Conservation (phyloP, 331 rosid species). For the Malus hybrid region DNA sequence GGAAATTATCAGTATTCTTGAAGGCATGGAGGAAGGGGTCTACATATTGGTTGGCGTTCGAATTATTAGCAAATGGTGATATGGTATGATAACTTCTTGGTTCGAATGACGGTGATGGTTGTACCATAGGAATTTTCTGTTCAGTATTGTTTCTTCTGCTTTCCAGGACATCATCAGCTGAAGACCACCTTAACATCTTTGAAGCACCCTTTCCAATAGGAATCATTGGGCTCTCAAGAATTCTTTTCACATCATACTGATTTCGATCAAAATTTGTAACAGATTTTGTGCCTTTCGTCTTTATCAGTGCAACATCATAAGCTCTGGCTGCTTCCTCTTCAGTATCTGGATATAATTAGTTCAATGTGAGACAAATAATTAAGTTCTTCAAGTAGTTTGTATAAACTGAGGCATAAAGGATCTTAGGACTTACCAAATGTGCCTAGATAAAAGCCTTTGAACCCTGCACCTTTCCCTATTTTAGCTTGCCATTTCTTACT, state of each 20-base stretch:
- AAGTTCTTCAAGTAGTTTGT: background rate
- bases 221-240: background rate
- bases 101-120: background rate
- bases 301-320: constrained; percentile 24
- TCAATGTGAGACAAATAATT: background rate
- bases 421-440: constrained; percentile 19
- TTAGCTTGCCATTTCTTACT: constrained; percentile 25
- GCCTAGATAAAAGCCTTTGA: constrained; percentile 18
- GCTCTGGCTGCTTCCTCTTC: constrained; percentile 30
- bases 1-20: background rate
- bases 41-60: background rate
- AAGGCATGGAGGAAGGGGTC: background rate
- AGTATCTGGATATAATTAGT: constrained; percentile 2
- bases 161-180: constrained; percentile 1
- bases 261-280: constrained; percentile 16
- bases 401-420: background rate
- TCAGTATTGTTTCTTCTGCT: background rate
- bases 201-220: constrained; percentile 24
- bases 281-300: constrained; percentile 1
- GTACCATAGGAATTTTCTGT: background rate
- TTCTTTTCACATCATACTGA: constrained; percentile 11
- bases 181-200: background rate
- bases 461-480: constrained; percentile 18
- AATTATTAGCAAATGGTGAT: background rate
- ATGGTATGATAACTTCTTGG: background rate